Conservation (phyloP, 176 grass and related monocot genomes). For the Triticum aestivum region DNA sequence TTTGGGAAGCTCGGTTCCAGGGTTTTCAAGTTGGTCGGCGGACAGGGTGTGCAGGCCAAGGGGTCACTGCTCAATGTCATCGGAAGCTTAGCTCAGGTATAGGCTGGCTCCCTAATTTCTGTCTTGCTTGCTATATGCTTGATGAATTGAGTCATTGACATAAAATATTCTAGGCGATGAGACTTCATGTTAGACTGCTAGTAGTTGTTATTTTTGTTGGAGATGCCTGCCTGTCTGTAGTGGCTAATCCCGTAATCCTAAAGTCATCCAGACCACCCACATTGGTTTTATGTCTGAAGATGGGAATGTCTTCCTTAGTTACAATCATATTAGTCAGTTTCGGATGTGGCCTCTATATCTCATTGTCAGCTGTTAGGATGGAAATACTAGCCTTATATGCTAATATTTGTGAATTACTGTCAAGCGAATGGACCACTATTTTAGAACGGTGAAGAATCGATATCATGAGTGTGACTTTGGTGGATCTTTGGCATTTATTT, state of each 20-base stretch:
- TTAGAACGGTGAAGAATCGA: background rate
- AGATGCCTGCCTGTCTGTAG: background rate
- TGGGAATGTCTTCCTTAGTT: conserved; percentile 7
- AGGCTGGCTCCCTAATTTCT: background rate
- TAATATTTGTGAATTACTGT: background rate
- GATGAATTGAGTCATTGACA: conserved; percentile 3
- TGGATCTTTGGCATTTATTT: conserved; percentile 2
- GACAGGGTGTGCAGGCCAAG: conserved; percentile 82
- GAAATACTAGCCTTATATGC: background rate
- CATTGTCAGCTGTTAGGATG: conserved; percentile 2
- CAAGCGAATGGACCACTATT: background rate
- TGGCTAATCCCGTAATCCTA: background rate
- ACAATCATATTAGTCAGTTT: background rate
- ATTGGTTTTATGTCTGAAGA: background rate
- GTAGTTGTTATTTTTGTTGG: background rate
- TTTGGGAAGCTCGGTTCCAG: conserved; percentile 78
- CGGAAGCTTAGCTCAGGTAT: conserved; percentile 75
- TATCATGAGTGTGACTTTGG: background rate
- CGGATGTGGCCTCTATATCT: background rate
- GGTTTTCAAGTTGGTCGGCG: conserved; percentile 76
- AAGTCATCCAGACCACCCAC: background rate
- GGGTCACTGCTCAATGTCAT: conserved; percentile 72
- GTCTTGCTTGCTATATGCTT: conserved; percentile 1
- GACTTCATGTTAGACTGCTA: background rate
- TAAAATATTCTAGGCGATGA: background rate